phyloP scores from a whole-genome alignment of 352 stramenopile genomes.

The Globisporangium barbulae region DNA sequence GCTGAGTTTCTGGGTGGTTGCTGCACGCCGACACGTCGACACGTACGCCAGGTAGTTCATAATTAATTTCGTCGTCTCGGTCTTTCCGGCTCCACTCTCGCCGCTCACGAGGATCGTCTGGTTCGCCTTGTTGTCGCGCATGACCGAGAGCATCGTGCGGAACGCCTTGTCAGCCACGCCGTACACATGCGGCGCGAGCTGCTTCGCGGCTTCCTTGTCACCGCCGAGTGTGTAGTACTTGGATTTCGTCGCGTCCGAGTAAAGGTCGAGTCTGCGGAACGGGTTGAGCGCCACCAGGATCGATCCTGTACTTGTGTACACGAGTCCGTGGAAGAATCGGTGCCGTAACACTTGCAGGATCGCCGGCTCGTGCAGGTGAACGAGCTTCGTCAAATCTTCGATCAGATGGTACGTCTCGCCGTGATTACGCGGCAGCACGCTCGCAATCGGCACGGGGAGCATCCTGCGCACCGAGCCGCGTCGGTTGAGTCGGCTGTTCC shows the following conservation, averaged over 20 bases:
- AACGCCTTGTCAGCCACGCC: constrained; percentile 81
- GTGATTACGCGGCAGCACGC: constrained; percentile 60
- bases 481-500: constrained; percentile 33
- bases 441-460: constrained; percentile 28
- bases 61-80: constrained; percentile 96
- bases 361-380: constrained; percentile 88
- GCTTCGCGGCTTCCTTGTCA: constrained; percentile 49
- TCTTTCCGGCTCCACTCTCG: constrained; percentile 95
- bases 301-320: constrained; percentile 89
- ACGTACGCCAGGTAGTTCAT: constrained; percentile 95
- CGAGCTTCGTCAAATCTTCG: constrained; percentile 89
- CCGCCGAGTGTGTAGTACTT: constrained; percentile 62
- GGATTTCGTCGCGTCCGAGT: constrained; percentile 66
- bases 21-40: constrained; percentile 35
- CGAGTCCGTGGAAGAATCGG: constrained; percentile 80
- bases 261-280: constrained; percentile 68
- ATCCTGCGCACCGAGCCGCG: constrained; percentile 38
- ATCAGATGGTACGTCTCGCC: constrained; percentile 61
- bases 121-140: constrained; percentile 45
- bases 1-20: constrained; percentile 5
- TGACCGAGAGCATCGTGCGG: constrained; percentile 72
- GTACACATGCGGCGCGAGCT: constrained; percentile 83
- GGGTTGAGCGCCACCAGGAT: constrained; percentile 86
- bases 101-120: constrained; percentile 97
- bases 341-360: constrained; percentile 85